Evolutionary conservation across 2,329 filamentous ascomycete species (phyloP).

Genomic region (Tolypocladium ophioglossoides): DNA sequence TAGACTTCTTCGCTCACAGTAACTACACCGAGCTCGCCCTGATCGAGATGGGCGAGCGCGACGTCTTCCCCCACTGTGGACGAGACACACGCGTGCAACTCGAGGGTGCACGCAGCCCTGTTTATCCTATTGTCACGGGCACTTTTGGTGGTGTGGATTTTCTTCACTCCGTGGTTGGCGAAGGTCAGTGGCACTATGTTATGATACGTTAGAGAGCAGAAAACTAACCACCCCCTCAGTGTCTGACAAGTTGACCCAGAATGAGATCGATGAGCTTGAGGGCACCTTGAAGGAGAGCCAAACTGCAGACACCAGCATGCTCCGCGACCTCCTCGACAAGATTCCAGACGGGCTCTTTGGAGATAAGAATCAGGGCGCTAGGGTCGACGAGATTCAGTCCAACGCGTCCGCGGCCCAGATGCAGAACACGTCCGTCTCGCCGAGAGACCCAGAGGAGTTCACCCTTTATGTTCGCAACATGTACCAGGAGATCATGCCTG

Average conservation of each 20-base stretch:
- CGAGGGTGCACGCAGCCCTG: constrained; percentile 49
- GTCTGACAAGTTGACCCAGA: constrained; percentile 82
- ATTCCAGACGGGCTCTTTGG: constrained; percentile 76
- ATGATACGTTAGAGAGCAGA: no score
- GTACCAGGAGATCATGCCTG: constrained; percentile 73
- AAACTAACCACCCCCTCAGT: constrained; percentile 31
- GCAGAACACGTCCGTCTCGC: constrained; percentile 62
- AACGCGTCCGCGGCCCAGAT: constrained; percentile 68
- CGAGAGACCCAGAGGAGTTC: constrained; percentile 74
- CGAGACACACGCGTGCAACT: constrained; percentile 60
- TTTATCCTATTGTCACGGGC: constrained; percentile 80
- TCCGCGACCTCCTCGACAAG: constrained; percentile 71
- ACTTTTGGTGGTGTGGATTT: constrained; percentile 95
- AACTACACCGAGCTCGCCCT: constrained; percentile 86
- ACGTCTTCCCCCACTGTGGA: constrained; percentile 83
- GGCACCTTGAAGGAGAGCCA: constrained; percentile 61
- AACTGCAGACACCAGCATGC: constrained; percentile 57
- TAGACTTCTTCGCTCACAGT: constrained; percentile 84
- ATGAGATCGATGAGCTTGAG: constrained; percentile 81
- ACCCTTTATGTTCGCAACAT: constrained; percentile 65
- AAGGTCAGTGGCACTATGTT: constrained; percentile 29
- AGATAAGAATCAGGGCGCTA: constrained; percentile 59
- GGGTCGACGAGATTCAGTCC: constrained; percentile 69
- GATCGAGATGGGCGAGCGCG: constrained; percentile 71
- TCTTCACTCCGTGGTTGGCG: constrained; percentile 71